Evolutionary conservation across 2,329 filamentous ascomycete species (phyloP).

Genomic region (Escovopsis sp.): DNA sequence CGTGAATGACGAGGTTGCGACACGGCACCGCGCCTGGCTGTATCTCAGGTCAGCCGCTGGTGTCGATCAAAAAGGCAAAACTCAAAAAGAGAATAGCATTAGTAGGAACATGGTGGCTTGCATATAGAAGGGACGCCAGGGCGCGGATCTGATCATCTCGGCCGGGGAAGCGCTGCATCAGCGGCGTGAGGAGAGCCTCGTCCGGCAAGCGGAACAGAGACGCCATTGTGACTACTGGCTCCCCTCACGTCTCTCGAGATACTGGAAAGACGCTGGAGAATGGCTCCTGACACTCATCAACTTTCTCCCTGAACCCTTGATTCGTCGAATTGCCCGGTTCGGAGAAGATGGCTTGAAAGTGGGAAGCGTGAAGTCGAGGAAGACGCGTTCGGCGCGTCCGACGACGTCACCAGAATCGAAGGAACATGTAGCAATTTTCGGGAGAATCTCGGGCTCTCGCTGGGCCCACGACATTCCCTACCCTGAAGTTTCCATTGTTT

Average conservation of each 20-base stretch:
- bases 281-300: too few relatives aligned
- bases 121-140: slow-evolving; percentile 38
- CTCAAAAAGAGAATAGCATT: not conserved
- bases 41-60: not conserved
- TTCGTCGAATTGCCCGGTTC: too few relatives aligned
- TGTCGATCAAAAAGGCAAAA: not conserved
- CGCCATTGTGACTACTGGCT: not conserved
- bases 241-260: too few relatives aligned
- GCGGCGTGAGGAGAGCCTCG: slow-evolving; percentile 29
- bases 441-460: not conserved
- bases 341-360: too few relatives aligned
- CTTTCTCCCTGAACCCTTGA: too few relatives aligned
- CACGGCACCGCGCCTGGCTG: slow-evolving; percentile 54
- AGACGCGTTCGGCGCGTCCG: slow-evolving; percentile 15
- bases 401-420: slow-evolving; percentile 5
- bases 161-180: slow-evolving; percentile 37
- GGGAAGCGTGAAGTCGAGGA: slow-evolving; percentile 1
- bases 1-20: slow-evolving; percentile 63
- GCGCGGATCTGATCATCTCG: slow-evolving; percentile 44
- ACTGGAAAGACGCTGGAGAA: too few relatives aligned
- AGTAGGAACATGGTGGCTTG: slow-evolving; percentile 16
- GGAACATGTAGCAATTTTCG: not conserved
- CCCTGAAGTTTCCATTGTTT: too few relatives aligned
- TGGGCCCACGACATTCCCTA: not conserved
- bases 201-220: slow-evolving; percentile 33